phyloP scores from a whole-genome alignment of 768 basidiomycete genomes.

The Mycena polygramma region DNA sequence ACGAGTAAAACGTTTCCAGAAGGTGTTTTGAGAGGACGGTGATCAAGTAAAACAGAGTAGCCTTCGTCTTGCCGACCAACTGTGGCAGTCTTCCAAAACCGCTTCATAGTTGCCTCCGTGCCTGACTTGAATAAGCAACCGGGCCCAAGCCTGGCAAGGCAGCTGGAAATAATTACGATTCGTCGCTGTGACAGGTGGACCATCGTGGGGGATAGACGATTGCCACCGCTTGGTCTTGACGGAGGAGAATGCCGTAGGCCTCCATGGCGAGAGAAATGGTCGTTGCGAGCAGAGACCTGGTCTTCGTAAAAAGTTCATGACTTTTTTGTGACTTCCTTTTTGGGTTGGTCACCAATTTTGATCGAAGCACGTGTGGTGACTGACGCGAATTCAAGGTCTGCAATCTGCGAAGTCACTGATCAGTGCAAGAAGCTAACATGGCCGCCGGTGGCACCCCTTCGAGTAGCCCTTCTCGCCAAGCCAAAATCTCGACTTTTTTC shows the following conservation, averaged over 20 bases:
- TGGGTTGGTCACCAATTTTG: neutral
- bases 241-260: neutral
- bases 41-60: conserved; percentile 81
- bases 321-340: no score
- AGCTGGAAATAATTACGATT: conserved; percentile 62
- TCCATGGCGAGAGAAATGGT: neutral
- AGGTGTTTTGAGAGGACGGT: conserved; percentile 89
- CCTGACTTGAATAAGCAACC: conserved; percentile 50
- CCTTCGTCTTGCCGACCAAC: conserved; percentile 70
- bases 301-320: conserved; percentile 22
- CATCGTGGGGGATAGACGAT: conserved; percentile 52
- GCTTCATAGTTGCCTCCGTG: conserved; percentile 86
- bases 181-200: conserved; percentile 67
- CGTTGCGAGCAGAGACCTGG: neutral
- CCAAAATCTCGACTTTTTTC: conserved; percentile 60
- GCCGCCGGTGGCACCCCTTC: conserved; percentile 5
- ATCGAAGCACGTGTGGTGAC: neutral
- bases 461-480: conserved; percentile 42
- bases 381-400: neutral
- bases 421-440: no score
- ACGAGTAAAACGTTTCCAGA: conserved; percentile 81
- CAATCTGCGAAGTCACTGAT: no score
- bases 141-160: neutral
- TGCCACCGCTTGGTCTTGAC: conserved; percentile 38
- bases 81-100: conserved; percentile 96